Base-by-base conservation (phyloP, 441 rosid genomes). In the Populus hybrid region DNA sequence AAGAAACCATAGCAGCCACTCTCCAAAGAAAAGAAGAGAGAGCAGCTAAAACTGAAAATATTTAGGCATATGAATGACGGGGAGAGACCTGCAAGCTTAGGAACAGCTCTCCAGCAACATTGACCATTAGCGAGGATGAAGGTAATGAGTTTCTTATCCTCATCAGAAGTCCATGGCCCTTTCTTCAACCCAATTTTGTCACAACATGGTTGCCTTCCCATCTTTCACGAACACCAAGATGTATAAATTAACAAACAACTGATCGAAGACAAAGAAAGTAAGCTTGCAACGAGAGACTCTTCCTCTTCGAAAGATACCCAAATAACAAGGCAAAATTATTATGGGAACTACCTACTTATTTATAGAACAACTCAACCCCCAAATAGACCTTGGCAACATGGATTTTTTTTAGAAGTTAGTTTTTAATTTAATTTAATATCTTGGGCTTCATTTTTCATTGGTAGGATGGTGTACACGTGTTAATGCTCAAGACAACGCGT, bases 141-240 rank as follows among this genome's bases (percentile, higher is more conserved):
- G 83, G 85, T 88, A 80, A 93, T 89, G 72, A 95, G 98, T 81
- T 91, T 93, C 90, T 89, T 92, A 86, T 95, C 98, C 78, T 95
- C 99, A 16, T 95, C 99, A 3, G 92, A 90, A 1, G 97, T 93
- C 99, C 99, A 94, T 79, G 99, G 97, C 74, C 99, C 99, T 84
- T 91, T 95, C 95, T 92, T 95, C 83, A 93, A 81, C 63, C 99
- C 99, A 42, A 93, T 93, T 87, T 92, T 95, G 80, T 92, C 98
- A 87, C 99, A 95, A 78, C 98, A 95, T 3, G 99, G 98, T 68
- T 92, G 93, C 78, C 98, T 90, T 56, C 98, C 98, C 99, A 93
- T 95, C 63, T 81, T 77, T 68, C 67, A 66, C 12, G n/a, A n/a
- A n/a, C n/a, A n/a, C n/a, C n/a, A n/a, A n/a, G n/a, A n/a, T n/a